Evolutionary conservation across 2,329 filamentous ascomycete genomes (phyloP).

Genomic region (Gaeumannomyces tritici): DNA sequence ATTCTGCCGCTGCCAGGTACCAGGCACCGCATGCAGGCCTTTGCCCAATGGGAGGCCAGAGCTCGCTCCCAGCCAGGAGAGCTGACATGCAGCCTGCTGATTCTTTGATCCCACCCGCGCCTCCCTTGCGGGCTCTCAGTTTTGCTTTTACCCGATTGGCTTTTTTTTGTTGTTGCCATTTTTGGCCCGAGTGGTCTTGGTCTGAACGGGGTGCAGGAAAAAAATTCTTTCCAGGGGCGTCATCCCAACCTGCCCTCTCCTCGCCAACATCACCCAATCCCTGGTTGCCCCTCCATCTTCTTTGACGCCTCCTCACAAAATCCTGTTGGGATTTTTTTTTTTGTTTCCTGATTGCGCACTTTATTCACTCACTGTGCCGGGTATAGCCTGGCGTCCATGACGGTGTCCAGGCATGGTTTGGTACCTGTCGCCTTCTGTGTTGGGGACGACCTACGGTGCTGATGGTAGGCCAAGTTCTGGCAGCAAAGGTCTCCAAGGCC

Average conservation of each 20-base stretch:
- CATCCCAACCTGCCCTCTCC: neutral
- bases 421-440: too few species aligned
- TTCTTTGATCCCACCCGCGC: neutral
- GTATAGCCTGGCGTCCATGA: neutral
- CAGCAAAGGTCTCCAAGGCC: neutral
- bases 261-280: neutral
- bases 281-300: neutral
- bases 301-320: neutral
- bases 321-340: neutral
- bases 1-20: neutral
- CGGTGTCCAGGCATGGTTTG: too few species aligned
- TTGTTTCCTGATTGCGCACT: neutral
- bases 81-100: neutral
- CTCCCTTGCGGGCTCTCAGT: neutral
- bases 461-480: neutral
- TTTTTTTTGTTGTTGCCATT: conserved; percentile 9
- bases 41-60: neutral
- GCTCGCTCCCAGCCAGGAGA: neutral
- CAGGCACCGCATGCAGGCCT: neutral
- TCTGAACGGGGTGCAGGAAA: neutral
- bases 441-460: too few species aligned
- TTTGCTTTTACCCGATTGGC: conserved; percentile 4
- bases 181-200: neutral
- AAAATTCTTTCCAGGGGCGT: neutral
- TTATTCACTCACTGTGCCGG: neutral